Percentiles rank a stretch among this genome's conserved stretches.
Evolutionary conservation across 148 eudicot species (phyloP).

Genomic region (Vaccinium corymbosum): DNA sequence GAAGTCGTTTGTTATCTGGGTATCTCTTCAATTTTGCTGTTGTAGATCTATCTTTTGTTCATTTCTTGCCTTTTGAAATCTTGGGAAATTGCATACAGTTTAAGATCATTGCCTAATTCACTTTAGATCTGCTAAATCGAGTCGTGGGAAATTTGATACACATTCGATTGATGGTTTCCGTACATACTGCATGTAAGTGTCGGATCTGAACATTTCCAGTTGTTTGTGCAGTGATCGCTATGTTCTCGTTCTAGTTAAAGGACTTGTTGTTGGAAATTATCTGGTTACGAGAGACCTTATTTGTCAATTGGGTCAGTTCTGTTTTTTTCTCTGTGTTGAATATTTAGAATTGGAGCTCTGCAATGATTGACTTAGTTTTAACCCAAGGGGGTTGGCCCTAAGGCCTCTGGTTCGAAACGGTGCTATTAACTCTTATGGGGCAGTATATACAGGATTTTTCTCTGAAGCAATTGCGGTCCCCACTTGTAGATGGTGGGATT

Average conservation of each 20-base stretch:
- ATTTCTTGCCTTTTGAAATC: background rate
- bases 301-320: too few relatives aligned
- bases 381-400: too few relatives aligned
- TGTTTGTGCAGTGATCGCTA: background rate
- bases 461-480: too few relatives aligned
- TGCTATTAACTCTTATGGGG: too few relatives aligned
- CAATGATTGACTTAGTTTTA: background rate
- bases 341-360: background rate
- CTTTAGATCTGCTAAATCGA: background rate
- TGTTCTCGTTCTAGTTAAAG: background rate
- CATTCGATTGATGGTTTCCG: background rate
- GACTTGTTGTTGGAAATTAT: background rate
- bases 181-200: background rate
- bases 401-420: too few relatives aligned
- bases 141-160: background rate
- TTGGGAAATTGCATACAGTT: background rate
- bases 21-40: background rate
- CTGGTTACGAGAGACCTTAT: background rate
- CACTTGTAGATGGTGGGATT: too few relatives aligned
- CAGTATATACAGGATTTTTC: too few relatives aligned
- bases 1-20: constrained; percentile 10
- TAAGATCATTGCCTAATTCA: background rate
- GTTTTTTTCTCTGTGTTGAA: too few relatives aligned
- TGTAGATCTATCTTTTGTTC: background rate
- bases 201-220: constrained; percentile 12